phyloP scores from a whole-genome alignment of 768 basidiomycete genomes.

The Pleurotus tuber-regium region DNA sequence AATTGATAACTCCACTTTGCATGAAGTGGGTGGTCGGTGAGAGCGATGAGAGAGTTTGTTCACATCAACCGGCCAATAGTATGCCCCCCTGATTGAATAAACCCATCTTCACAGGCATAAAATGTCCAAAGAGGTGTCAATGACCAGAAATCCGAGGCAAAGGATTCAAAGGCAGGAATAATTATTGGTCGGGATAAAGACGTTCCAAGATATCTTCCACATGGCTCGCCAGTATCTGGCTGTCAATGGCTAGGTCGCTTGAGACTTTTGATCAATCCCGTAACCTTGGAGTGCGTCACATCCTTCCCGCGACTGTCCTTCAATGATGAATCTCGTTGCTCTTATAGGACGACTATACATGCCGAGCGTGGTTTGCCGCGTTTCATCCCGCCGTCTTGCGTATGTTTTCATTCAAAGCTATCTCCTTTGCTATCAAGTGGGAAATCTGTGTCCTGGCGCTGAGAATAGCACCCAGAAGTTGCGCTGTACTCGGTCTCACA shows the following conservation, averaged over 20 bases:
- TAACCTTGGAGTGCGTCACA: not conserved
- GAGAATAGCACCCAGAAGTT: conserved; percentile 2
- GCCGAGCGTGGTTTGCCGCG: conserved; percentile 2
- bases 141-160: too few relatives aligned
- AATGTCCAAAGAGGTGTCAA: not conserved
- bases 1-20: too few relatives aligned
- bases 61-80: not conserved
- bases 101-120: not conserved
- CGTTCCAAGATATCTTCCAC: not conserved
- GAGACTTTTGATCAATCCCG: conserved; percentile 6
- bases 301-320: conserved; percentile 1
- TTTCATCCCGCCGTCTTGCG: not conserved
- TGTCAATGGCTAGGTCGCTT: not conserved
- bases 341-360: conserved; percentile 4
- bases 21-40: not conserved
- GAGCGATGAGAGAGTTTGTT: not conserved
- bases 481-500: conserved; percentile 1
- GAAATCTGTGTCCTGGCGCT: not conserved
- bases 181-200: not conserved
- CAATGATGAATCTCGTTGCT: conserved; percentile 4
- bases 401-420: conserved; percentile 1
- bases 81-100: not conserved
- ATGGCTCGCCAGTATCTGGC: not conserved
- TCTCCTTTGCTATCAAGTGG: conserved; percentile 2
- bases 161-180: too few relatives aligned